Base-by-base conservation (phyloP, 2,329 filamentous ascomycete species). In the Botrytis porri region DNA sequence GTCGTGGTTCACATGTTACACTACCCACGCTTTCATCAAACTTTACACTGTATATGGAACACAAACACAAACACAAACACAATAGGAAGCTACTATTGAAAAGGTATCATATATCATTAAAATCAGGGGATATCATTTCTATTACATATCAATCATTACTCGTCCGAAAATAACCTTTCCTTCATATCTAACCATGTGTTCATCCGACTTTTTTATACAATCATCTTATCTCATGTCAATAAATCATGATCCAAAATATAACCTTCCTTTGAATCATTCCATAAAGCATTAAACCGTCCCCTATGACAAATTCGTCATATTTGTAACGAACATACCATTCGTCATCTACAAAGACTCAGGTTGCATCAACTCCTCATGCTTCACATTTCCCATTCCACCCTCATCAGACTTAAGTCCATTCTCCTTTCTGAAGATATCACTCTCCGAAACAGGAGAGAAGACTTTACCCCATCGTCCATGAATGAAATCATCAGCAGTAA, bases 381-480 rank as follows among this genome's bases (percentile, higher is more conserved):
- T 75, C 1, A 70, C 67, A 57, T 73, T 32, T 37, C 74, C 73
- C 35, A 64, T 69, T 61, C 73, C 73, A 73, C 48, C 74, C 74
- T 78, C 64, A 54, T 51, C 43, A 12, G 64, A 66, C 18, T 66
- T 79, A 29, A 76, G 78, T 1, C 76, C 77, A 72, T 78, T 78
- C 62, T 77, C 77, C 57, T 75, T 77, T 32, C 77, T 76, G 59
- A 79, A 80, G 57, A 79, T 73, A 74, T 80, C 78, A 59, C 74
- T 76, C 73, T 80, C 78, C 16, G 73, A 74, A 9, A 79, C 77
- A 4, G 78, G 77, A 7, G 73, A 76, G 39, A 80, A 80, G 1
- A 80, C 78, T 71, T 79, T 79, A 22, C 76, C 76, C 78, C 78
- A 80, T 61, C 78, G 73, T 22, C 76, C 74, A 51, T 51, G 60